Conservation (phyloP, 768 basidiomycete species). For the Boletus sp. region DNA sequence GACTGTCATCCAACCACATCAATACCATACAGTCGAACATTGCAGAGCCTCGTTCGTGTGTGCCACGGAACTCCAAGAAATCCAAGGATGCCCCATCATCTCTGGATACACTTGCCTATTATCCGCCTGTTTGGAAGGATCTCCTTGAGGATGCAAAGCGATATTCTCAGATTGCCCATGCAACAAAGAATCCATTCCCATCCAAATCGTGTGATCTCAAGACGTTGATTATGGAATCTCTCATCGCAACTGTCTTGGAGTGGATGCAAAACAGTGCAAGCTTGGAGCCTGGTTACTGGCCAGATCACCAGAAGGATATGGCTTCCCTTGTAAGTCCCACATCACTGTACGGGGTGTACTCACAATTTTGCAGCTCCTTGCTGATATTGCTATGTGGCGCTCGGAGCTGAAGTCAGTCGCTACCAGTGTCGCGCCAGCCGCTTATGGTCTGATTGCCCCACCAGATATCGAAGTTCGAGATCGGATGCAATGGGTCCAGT, state of each 20-base stretch:
- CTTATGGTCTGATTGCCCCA: neutral
- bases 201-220: no score
- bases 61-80: no score
- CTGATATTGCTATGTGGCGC: neutral
- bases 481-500: neutral
- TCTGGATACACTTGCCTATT: no score
- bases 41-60: no score
- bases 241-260: neutral
- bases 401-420: neutral
- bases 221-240: neutral
- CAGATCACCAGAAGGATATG: neutral
- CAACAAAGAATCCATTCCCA: no score
- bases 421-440: neutral
- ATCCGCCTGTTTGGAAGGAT: no score
- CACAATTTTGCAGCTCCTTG: no score
- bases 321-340: neutral
- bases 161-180: no score
- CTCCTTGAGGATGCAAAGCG: no score
- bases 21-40: neutral
- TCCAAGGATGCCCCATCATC: no score
- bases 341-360: no score
- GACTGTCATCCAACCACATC: no score
- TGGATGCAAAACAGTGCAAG: neutral
- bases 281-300: neutral
- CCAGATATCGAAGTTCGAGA: neutral